Evolutionary conservation across 2,329 filamentous ascomycete genomes (phyloP), one percentile per base, ranked within the genome.

Genomic region (Dactylellina sp.): DNA sequence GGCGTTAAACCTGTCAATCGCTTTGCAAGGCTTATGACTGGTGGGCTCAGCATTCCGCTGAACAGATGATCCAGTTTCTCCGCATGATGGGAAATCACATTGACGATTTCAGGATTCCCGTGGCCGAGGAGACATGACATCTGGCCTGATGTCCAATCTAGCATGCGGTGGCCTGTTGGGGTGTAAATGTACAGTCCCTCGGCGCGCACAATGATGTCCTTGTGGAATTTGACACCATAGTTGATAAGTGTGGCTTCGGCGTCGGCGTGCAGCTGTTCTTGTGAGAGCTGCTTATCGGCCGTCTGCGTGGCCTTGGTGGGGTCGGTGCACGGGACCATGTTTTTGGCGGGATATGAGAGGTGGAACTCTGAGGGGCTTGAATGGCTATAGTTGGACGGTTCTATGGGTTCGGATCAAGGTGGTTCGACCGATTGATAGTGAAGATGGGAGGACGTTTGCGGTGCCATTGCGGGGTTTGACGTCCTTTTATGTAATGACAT

Each of bases 81-180:
- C 11, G 84, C 84, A 76, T 87, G 82, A 1, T 84, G 79, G 18
- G 80, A 76, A 24, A 88, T 84, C 0, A 84, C 84, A 57, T 85
- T 79, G 22, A 88, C 85, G 56, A 89, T 84, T 71, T 89, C 86
- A 0, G 85, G 84, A 76, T 88, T 84, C 0, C 83, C 83, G 77
- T 89, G 87, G 6, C 86, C 86, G 0, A 89, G 80, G 0, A 89
- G 81, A 35, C 84, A 88, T 5, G 83, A 84, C 85, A 88, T 88
- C 75, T 89, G 86, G 12, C 86, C 86, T 0, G 86, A 88, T 0
- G 86, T 88, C 80, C 84, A 87, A 79, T 88, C 86, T 0, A 88
- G 82, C 61, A 88, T 83, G 53, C 81, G 79, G 12, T 82, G 81
- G 16, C 81, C 81, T 1, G 79, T 75, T 0, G 80, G 78, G 44